Base-by-base conservation (phyloP, 2,329 filamentous ascomycete genomes). In the Apiospora hydei region DNA sequence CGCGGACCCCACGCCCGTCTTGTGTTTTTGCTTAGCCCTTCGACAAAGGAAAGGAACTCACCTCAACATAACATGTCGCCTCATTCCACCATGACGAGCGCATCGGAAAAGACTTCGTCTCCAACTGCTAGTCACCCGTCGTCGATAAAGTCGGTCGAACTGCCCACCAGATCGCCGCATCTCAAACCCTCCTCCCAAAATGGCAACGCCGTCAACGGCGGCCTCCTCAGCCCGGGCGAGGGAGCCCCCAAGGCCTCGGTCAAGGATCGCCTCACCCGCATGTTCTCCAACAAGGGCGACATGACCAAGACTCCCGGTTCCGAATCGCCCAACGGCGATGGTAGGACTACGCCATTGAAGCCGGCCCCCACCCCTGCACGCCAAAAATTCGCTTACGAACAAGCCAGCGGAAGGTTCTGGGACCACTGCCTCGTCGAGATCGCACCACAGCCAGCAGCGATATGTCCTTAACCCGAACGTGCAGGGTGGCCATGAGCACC, bases 401-500 rank as follows among this genome's bases (percentile, higher is more conserved):
- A 82, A 80, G 72, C 71, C 80, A 51, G 74, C 78, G 47, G 76
- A 80, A 14, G 82, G 79, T 72, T 71, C 80, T 14, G 76, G 78
- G 49, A 81, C 81, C 69, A 67, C 78, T 1, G 70, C 78, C 11
- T 68, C 75, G 14, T 24, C 79, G n/a, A 83, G 80, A 69, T 79
- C 80, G 41, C 77, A 80, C 47, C 76, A 74, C 13, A 71, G 74
- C 4, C 73, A 73, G 6, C 84, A 87, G 74, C 88, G 90, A 75
- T 92, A 89, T 78, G 82, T 87, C 41, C 69, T 84, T 61, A 85
- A 86, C 71, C 75, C 84, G 30, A 86, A 88, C 7, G 82, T 84
- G 8, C 85, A 92, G 74, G 93, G 94, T 75, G 89, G 91, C 47
- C 96, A 99, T 79, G 92, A 93, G 78, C 96, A 99, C 81, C 90